A percentile compares a stretch with the other conserved stretches of the same genome.
These are phyloP conservation scores for Mycena vulgaris DNA, from an alignment of 768 basidiomycete species.

Conservation along the genomic window DNA sequence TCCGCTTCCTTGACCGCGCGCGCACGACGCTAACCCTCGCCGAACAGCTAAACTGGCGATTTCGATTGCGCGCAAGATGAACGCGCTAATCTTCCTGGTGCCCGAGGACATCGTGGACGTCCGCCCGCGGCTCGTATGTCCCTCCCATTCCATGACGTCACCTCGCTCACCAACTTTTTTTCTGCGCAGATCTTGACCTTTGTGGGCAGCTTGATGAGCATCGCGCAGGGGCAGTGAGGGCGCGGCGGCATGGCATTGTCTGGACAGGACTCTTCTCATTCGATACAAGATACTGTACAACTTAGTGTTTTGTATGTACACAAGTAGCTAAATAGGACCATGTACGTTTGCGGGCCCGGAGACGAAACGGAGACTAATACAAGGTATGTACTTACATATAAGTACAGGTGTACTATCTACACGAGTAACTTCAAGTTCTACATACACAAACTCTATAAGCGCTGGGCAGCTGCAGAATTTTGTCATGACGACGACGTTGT, in stretches of 20 bases:
- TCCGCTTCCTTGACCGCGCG: slow-evolving; percentile 37
- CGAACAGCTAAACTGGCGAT: slow-evolving; percentile 93
- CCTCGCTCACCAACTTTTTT: neutral
- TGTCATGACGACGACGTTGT: too few relatives aligned
- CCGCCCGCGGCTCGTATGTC: slow-evolving; percentile 86
- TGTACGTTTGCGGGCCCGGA: slow-evolving; percentile 1
- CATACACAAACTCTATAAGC: too few relatives aligned
- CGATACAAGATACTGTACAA: slow-evolving; percentile 17
- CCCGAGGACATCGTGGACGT: slow-evolving; percentile 98
- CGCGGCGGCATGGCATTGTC: neutral
- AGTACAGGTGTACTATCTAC: too few relatives aligned
- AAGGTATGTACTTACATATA: too few relatives aligned
- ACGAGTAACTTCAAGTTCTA: too few relatives aligned
- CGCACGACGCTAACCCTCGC: neutral
- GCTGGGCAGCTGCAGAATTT: too few relatives aligned
- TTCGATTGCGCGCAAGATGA: slow-evolving; percentile 98
- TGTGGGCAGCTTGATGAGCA: slow-evolving; percentile 92
- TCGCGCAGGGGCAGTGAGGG: slow-evolving; percentile 59
- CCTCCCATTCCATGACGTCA: neutral
- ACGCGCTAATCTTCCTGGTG: slow-evolving; percentile 95
- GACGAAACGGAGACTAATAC: too few relatives aligned
- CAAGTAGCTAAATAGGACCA: slow-evolving; percentile 15
- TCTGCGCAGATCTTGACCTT: slow-evolving; percentile 88
- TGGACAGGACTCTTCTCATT: neutral
- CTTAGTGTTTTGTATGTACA: slow-evolving; percentile 12